Evolutionary conservation across 176 grass and related monocot species (phyloP), one percentile per base, ranked within the genome.

Genomic region (Tuctoria greenei): DNA sequence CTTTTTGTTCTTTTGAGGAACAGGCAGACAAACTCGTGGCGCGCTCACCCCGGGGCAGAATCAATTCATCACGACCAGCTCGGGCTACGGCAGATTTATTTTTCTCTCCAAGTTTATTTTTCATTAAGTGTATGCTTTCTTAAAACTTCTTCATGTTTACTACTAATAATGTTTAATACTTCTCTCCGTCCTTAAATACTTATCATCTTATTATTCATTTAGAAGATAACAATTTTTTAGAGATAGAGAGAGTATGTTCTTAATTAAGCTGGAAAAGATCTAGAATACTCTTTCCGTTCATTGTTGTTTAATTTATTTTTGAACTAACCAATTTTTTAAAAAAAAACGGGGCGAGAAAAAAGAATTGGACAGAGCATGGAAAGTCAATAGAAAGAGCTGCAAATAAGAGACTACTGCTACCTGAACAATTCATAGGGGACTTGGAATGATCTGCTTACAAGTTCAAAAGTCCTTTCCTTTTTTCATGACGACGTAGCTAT

Each of bases 1-100:
- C 66, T 55, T 84, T 84, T 55, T 84, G 74, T 84, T 84, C 74
- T 84, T 78, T 84, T 56, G 57, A 71, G 43, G 54, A 7, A 34
- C 4, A n/a, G n/a, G n/a, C n/a, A n/a, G n/a, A n/a, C n/a, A 49
- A 64, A 34, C 21, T 67, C 47, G 71, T 35, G 64, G 50, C 28
- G 43, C 51, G 37, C 58, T 28, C 54, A 14, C 54, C 27, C 15
- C 64, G 21, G 56, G 17, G 28, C 60, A 64, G 37, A 73, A 73
- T 35, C 79, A 82, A 73, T 65, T 35, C 79, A 82, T 73, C 68
- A 73, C 79, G 58, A 4, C 57, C 25, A 72, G 34, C 31, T 51
- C 36, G 35, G 65, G 61, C 44, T 77, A 77, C 74, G 74, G 61
- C 74, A 12, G 11, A 27, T 38, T 71, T 80, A 49, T 37, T 64